phyloP scores from a whole-genome alignment of 192 early-diverging fungal genomes.

The Paraglomus brasilianum region DNA sequence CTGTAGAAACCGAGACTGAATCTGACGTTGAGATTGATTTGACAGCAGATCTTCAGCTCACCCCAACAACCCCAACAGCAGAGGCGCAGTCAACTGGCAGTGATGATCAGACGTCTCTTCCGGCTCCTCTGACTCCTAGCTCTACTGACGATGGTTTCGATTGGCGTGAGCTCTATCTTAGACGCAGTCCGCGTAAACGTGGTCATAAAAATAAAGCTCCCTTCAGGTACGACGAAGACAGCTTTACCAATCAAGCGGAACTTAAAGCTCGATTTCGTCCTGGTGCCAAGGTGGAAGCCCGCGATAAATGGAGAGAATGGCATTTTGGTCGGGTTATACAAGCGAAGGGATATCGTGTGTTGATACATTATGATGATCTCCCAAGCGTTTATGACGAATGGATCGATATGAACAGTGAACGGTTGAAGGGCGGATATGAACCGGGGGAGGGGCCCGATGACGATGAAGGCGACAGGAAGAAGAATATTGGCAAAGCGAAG shows the following conservation, averaged over 20 bases:
- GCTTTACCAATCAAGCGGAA: background rate
- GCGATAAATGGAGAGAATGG: constrained; percentile 65
- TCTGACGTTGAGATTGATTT: background rate
- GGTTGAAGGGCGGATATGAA: constrained; percentile 33
- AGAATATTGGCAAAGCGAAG: background rate
- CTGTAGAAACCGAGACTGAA: constrained; percentile 30
- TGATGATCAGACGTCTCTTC: background rate
- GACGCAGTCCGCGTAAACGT: constrained; percentile 17
- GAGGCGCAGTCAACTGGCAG: background rate
- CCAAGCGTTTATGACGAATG: constrained; percentile 58
- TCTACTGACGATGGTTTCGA: background rate
- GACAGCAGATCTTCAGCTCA: background rate
- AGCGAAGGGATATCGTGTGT: constrained; percentile 55
- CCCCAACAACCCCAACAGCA: background rate
- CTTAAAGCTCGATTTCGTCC: constrained; percentile 36
- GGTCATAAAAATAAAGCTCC: constrained; percentile 12
- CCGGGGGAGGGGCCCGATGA: constrained; percentile 23
- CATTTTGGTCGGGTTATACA: constrained; percentile 54
- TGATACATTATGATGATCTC: constrained; percentile 61
- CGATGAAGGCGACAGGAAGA: background rate
- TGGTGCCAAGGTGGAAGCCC: constrained; percentile 47
- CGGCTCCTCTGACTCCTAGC: background rate
- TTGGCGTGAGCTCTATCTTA: constrained; percentile 24
- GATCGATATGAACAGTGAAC: constrained; percentile 69
- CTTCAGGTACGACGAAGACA: constrained; percentile 1